A percentile compares a stretch with the other conserved stretches of the same genome.
These are phyloP conservation scores for Curvularia sp. DNA, from an alignment of 2,329 filamentous ascomycete species.

Conservation along the genomic window DNA sequence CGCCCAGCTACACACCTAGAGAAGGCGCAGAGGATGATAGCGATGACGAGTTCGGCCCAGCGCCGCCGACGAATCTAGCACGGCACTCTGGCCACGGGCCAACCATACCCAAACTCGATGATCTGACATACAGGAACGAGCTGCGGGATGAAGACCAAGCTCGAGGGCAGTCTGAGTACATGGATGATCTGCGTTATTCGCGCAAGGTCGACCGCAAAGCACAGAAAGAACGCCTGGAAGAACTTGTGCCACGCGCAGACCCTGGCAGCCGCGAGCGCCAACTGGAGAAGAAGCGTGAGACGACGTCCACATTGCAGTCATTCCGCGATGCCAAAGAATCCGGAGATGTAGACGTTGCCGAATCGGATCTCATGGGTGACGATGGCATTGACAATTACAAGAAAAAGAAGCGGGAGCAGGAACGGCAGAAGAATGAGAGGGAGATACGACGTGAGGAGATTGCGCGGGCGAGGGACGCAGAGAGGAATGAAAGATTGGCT, in stretches of 20 bases:
- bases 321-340: slow-evolving; percentile 73
- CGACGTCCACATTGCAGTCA: slow-evolving; percentile 73
- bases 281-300: slow-evolving; percentile 82
- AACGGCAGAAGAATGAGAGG: slow-evolving; percentile 79
- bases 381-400: slow-evolving; percentile 71
- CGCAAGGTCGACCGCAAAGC: slow-evolving; percentile 69
- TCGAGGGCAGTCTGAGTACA: slow-evolving; percentile 55
- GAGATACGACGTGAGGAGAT: slow-evolving; percentile 85
- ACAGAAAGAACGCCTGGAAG: slow-evolving; percentile 78
- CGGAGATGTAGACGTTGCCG: slow-evolving; percentile 69
- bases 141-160: slow-evolving; percentile 62
- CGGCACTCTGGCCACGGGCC: slow-evolving; percentile 55
- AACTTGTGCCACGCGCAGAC: slow-evolving; percentile 82
- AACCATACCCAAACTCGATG: slow-evolving; percentile 73
- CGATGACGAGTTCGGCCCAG: slow-evolving; percentile 61
- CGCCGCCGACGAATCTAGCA: slow-evolving; percentile 53
- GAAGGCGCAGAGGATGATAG: slow-evolving; percentile 26
- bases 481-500: slow-evolving; percentile 77
- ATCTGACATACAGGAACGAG: slow-evolving; percentile 71
- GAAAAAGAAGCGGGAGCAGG: slow-evolving; percentile 67
- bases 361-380: slow-evolving; percentile 79
- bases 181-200: slow-evolving; percentile 64
- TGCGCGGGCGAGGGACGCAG: slow-evolving; percentile 73
- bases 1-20: slow-evolving; percentile 25
- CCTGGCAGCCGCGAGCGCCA: slow-evolving; percentile 81